Conservation (phyloP, 2,329 filamentous ascomycete genomes). For the Aspergillus thermomutatus region DNA sequence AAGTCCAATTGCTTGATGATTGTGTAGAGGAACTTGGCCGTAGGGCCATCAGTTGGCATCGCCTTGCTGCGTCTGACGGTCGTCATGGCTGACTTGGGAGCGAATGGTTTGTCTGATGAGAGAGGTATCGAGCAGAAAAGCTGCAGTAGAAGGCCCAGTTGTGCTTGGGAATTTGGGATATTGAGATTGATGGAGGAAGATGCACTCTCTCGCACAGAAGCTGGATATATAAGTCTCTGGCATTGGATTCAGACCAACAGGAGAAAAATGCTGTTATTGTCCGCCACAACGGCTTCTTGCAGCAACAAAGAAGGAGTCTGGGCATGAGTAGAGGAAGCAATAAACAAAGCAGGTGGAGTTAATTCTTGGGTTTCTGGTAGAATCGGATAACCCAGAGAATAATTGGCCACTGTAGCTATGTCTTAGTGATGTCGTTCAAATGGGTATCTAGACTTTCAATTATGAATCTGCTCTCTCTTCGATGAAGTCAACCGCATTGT, state of each 20-base stretch:
- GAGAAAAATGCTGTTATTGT: neutral
- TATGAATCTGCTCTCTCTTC: no score
- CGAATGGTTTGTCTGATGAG: neutral
- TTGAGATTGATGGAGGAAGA: slow-evolving; percentile 7
- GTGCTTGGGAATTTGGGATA: neutral
- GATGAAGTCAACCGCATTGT: no score
- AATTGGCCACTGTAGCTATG: neutral
- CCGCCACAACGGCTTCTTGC: neutral
- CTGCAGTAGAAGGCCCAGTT: neutral
- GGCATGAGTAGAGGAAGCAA: neutral
- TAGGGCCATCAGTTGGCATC: slow-evolving; percentile 49
- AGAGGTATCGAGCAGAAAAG: neutral
- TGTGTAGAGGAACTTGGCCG: slow-evolving; percentile 52
- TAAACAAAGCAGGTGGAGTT: neutral
- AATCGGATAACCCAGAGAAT: neutral
- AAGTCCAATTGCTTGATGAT: slow-evolving; percentile 56
- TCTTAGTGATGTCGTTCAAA: no score
- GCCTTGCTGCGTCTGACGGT: slow-evolving; percentile 39
- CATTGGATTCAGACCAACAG: neutral
- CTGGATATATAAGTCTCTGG: slow-evolving; percentile 9
- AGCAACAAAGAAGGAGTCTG: neutral
- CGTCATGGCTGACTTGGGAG: slow-evolving; percentile 21
- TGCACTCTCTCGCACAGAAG: slow-evolving; percentile 14
- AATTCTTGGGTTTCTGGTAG: neutral
- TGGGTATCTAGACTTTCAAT: neutral